A percentile compares a stretch with the other conserved stretches of the same genome.
phyloP scores from a whole-genome alignment of 2,329 filamentous ascomycete genomes.

The Didymella sp. region DNA sequence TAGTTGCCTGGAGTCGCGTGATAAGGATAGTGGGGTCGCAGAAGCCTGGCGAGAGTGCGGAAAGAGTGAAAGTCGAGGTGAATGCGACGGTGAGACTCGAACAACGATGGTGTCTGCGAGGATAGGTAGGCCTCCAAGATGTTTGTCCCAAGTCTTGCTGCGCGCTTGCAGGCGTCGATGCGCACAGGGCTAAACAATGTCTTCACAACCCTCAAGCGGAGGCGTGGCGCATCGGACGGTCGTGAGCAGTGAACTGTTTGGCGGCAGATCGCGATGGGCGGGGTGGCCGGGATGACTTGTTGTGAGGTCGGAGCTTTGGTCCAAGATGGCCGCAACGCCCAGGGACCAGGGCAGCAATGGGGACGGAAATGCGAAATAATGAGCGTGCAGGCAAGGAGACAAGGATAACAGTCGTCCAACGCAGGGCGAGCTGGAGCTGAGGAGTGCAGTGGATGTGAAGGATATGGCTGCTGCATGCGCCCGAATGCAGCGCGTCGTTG shows the following conservation, averaged over 20 bases:
- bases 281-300: conserved; percentile 24
- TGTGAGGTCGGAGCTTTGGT: conserved; percentile 22
- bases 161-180: conserved; percentile 18
- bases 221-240: conserved; percentile 18
- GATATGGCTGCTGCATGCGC: conserved; percentile 8
- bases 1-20: conserved; percentile 1
- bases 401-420: not conserved
- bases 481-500: conserved; percentile 15
- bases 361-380: conserved; percentile 1
- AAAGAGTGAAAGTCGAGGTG: conserved; percentile 16
- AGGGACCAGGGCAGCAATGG: conserved; percentile 11
- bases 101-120: conserved; percentile 22
- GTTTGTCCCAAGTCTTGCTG: conserved; percentile 24
- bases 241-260: conserved; percentile 7
- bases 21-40: conserved; percentile 8
- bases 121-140: conserved; percentile 17
- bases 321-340: conserved; percentile 15
- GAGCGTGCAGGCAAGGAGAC: conserved; percentile 13
- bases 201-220: conserved; percentile 11
- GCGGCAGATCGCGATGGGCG: conserved; percentile 14
- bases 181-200: conserved; percentile 18
- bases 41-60: conserved; percentile 11
- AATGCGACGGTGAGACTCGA: conserved; percentile 28
- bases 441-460: conserved; percentile 3
- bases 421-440: conserved; percentile 20